Percentiles rank a stretch among this genome's conserved stretches.
Evolutionary conservation across 139 green algal genomes (phyloP).

Genomic region (Axilococcus clingmanii): DNA sequence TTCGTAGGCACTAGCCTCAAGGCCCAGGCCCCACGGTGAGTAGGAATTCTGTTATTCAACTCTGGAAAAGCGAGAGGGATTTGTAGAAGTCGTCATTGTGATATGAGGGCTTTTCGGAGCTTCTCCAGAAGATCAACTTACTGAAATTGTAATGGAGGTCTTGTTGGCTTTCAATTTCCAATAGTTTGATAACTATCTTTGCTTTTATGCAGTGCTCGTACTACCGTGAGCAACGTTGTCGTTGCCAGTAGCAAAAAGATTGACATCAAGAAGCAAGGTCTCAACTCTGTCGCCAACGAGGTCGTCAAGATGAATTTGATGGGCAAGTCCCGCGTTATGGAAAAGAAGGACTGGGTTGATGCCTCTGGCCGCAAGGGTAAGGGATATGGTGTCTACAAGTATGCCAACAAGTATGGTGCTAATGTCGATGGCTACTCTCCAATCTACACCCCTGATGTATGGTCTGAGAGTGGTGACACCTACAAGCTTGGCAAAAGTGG

Average conservation of each 20-base stretch:
- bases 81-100: too few species aligned
- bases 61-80: too few species aligned
- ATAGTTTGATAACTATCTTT: too few species aligned
- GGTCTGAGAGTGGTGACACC: constrained; percentile 62
- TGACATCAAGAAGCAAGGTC: constrained; percentile 66
- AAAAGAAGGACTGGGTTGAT: constrained; percentile 81
- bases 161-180: too few species aligned
- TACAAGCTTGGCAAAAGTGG: constrained; percentile 87
- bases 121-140: too few species aligned
- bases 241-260: constrained; percentile 67
- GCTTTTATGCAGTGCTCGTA: too few species aligned
- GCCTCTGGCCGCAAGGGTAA: constrained; percentile 80
- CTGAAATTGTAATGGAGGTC: too few species aligned
- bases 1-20: too few species aligned
- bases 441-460: constrained; percentile 94
- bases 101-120: too few species aligned
- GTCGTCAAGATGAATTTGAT: constrained; percentile 74
- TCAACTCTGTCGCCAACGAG: constrained; percentile 67
- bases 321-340: constrained; percentile 59
- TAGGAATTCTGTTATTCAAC: too few species aligned
- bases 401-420: constrained; percentile 83
- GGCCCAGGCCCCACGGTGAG: too few species aligned
- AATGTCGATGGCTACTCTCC: constrained; percentile 95
- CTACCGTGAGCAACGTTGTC: too few species aligned
- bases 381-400: constrained; percentile 84